phyloP scores from a whole-genome alignment of 1,284 basidiomycete species.

The Boletellus deceptivus region DNA sequence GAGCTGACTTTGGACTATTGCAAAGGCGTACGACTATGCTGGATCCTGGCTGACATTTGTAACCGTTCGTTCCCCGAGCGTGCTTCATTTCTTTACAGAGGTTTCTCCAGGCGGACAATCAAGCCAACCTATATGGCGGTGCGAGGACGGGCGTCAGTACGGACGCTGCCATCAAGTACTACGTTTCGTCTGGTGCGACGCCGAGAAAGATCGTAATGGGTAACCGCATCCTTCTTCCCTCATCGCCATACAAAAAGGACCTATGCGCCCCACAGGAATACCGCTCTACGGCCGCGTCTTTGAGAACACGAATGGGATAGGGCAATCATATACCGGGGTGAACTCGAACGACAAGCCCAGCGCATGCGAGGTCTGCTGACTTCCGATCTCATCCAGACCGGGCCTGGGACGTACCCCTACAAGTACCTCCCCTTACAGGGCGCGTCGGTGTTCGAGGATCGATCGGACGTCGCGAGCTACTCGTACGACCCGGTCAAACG shows the following conservation, averaged over 20 bases:
- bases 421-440: slow-evolving; percentile 69
- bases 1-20: slow-evolving; percentile 4
- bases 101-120: slow-evolving; percentile 58
- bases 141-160: slow-evolving; percentile 62
- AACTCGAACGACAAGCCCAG: slow-evolving; percentile 16
- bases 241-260: background rate
- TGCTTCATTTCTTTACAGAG: background rate
- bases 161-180: slow-evolving; percentile 69
- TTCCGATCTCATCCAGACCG: slow-evolving; percentile 48
- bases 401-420: slow-evolving; percentile 78
- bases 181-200: slow-evolving; percentile 64
- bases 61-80: slow-evolving; percentile 8
- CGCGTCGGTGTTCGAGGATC: slow-evolving; percentile 68
- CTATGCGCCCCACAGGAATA: slow-evolving; percentile 49
- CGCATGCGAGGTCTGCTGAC: slow-evolving; percentile 1
- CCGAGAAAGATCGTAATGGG: slow-evolving; percentile 78
- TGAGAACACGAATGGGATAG: slow-evolving; percentile 74
- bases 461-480: slow-evolving; percentile 72
- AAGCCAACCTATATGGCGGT: slow-evolving; percentile 79
- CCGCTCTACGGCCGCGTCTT: slow-evolving; percentile 87
- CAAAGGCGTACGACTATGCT: slow-evolving; percentile 74
- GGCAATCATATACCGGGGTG: slow-evolving; percentile 70
- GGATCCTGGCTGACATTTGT: slow-evolving; percentile 64
- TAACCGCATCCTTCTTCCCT: slow-evolving; percentile 26
- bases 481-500: slow-evolving; percentile 67